phyloP scores from a whole-genome alignment of 257 asterid genomes.

The Fraxinus anomala region DNA sequence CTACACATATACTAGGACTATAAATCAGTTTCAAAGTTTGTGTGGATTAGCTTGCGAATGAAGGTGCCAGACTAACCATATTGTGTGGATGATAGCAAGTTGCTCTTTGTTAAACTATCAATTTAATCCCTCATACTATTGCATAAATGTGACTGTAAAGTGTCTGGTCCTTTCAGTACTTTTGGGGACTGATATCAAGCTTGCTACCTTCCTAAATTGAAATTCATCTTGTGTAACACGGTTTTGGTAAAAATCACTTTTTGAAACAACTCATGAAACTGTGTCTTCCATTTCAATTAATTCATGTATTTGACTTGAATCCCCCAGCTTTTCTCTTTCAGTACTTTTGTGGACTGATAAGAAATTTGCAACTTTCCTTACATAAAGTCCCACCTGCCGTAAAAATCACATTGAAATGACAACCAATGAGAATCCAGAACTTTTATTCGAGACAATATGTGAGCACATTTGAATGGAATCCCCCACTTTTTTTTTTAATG shows the following conservation, averaged over 20 bases:
- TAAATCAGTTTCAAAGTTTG: background rate
- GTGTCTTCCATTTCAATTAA: background rate
- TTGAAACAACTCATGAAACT: background rate
- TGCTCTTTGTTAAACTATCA: background rate
- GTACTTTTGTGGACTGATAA: background rate
- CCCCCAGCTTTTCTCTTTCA: background rate
- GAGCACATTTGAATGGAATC: background rate
- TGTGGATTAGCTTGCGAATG: constrained; percentile 14
- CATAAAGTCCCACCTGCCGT: background rate
- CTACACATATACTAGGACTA: background rate
- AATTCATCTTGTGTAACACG: background rate
- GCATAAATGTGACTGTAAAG: background rate
- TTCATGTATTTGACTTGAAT: background rate
- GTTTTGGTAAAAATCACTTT: background rate
- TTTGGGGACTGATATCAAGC: background rate
- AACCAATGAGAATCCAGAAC: background rate
- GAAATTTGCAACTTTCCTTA: background rate
- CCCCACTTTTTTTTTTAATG: background rate
- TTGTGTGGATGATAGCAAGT: background rate
- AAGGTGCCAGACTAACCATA: constrained; percentile 8
- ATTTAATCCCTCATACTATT: background rate
- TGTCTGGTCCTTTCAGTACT: background rate
- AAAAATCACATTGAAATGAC: background rate
- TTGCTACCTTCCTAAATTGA: background rate
- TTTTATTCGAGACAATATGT: background rate